phyloP scores from a whole-genome alignment of 352 stramenopile genomes.

The Pythium volutum region DNA sequence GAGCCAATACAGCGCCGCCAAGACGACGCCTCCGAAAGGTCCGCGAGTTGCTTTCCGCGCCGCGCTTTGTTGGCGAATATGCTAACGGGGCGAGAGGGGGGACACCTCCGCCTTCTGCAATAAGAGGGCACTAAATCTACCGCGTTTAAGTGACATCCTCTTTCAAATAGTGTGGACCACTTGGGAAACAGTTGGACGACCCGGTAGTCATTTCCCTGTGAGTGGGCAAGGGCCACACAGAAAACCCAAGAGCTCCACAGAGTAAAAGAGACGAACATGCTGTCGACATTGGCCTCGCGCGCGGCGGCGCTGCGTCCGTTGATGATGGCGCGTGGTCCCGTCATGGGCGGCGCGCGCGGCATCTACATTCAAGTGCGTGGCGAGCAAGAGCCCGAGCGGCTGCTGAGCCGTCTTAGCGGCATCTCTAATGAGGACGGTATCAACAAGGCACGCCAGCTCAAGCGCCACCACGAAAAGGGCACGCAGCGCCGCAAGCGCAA shows the following conservation, averaged over 20 bases:
- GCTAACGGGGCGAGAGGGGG: not conserved
- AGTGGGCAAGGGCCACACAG: conserved; percentile 6
- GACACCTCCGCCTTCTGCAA: not conserved
- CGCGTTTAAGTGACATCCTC: not conserved
- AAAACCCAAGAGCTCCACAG: not conserved
- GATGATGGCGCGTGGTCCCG: conserved; percentile 2
- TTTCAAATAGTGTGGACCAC: not conserved
- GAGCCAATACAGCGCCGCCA: not conserved
- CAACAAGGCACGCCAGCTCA: conserved; percentile 67
- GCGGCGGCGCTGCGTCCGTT: conserved; percentile 2
- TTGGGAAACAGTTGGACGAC: not conserved
- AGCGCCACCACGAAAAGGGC: conserved; percentile 82
- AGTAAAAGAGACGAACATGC: too few species aligned
- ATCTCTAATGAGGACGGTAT: conserved; percentile 77
- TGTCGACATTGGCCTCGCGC: conserved; percentile 23
- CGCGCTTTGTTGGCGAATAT: not conserved
- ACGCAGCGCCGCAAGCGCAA: conserved; percentile 82
- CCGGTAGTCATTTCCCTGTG: not conserved
- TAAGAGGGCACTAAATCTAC: not conserved
- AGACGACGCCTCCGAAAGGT: not conserved
- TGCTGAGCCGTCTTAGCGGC: conserved; percentile 57
- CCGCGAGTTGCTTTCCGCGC: not conserved
- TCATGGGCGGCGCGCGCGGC: conserved; percentile 26
- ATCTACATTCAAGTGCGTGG: conserved; percentile 58
- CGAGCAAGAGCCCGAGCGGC: conserved; percentile 44